These are phyloP conservation scores for Rhazya stricta DNA, from an alignment of 257 asterid species.

Conservation along the genomic window DNA sequence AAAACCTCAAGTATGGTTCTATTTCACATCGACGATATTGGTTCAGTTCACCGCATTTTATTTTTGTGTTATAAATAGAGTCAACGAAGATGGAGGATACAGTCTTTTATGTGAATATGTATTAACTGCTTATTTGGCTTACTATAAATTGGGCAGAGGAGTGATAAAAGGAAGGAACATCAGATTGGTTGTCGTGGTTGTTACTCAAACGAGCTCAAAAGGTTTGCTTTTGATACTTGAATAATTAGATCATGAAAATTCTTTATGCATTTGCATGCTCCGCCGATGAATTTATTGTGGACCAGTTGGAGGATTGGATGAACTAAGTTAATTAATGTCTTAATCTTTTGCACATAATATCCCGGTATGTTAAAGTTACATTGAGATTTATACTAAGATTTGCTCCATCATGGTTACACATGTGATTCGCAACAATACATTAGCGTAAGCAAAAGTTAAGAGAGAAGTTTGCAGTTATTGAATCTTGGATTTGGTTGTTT, in stretches of 20 bases:
- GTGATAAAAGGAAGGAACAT: slow-evolving; percentile 66
- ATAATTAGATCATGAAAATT: background rate
- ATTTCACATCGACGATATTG: background rate
- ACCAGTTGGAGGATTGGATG: background rate
- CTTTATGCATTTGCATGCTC: background rate
- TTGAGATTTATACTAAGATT: background rate
- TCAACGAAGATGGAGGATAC: background rate
- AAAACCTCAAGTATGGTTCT: slow-evolving; percentile 64
- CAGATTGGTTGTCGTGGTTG: slow-evolving; percentile 79
- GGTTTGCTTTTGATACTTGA: slow-evolving; percentile 40
- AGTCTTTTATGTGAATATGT: background rate
- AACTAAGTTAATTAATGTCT: background rate
- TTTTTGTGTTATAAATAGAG: background rate
- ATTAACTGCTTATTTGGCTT: slow-evolving; percentile 2
- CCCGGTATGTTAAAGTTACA: background rate
- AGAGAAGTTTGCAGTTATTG: background rate
- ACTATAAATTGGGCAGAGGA: slow-evolving; percentile 44
- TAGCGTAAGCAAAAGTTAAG: background rate
- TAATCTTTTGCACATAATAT: background rate
- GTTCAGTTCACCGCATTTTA: background rate
- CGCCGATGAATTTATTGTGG: background rate
- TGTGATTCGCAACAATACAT: background rate
- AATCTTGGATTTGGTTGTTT: background rate
- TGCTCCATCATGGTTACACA: background rate
- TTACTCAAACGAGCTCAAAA: slow-evolving; percentile 47